Evolutionary conservation across 768 basidiomycete species (phyloP).

Genomic region (Tulasnella sp.): DNA sequence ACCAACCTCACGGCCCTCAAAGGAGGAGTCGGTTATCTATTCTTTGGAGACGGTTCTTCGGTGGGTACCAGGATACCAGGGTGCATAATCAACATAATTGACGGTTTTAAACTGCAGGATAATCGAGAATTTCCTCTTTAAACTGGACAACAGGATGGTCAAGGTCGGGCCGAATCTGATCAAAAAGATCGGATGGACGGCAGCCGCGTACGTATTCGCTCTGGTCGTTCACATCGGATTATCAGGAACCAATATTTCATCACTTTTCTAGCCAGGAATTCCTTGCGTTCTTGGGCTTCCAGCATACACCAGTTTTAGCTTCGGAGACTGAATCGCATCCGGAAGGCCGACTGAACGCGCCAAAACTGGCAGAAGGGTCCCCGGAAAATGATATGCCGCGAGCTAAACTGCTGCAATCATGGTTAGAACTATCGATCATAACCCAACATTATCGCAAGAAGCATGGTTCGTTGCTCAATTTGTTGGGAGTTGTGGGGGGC

Average conservation of each 20-base stretch:
- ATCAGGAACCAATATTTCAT: background rate
- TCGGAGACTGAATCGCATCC: slow-evolving; percentile 24
- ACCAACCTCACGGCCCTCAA: slow-evolving; percentile 40
- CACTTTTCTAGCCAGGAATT: background rate
- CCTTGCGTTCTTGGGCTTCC: background rate
- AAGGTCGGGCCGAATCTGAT: slow-evolving; percentile 16
- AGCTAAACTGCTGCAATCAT: slow-evolving; percentile 66
- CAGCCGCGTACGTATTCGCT: slow-evolving; percentile 42
- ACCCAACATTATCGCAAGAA: slow-evolving; percentile 46
- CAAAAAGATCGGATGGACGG: slow-evolving; percentile 25
- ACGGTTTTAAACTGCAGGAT: slow-evolving; percentile 44
- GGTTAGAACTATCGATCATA: slow-evolving; percentile 58
- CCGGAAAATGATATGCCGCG: background rate
- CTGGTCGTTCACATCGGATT: background rate
- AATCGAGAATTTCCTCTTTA: slow-evolving; percentile 61
- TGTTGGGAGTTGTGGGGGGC: background rate
- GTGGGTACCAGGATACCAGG: slow-evolving; percentile 43
- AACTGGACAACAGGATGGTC: slow-evolving; percentile 45
- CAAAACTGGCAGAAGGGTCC: slow-evolving; percentile 44
- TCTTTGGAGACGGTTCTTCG: slow-evolving; percentile 63
- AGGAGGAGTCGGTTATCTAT: slow-evolving; percentile 51
- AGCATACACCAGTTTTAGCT: background rate
- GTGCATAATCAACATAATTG: slow-evolving; percentile 2
- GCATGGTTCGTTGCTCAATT: background rate
- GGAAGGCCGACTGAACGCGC: slow-evolving; percentile 26